Base-by-base conservation (phyloP, 139 green algal species). In the Eudorina sp. region DNA sequence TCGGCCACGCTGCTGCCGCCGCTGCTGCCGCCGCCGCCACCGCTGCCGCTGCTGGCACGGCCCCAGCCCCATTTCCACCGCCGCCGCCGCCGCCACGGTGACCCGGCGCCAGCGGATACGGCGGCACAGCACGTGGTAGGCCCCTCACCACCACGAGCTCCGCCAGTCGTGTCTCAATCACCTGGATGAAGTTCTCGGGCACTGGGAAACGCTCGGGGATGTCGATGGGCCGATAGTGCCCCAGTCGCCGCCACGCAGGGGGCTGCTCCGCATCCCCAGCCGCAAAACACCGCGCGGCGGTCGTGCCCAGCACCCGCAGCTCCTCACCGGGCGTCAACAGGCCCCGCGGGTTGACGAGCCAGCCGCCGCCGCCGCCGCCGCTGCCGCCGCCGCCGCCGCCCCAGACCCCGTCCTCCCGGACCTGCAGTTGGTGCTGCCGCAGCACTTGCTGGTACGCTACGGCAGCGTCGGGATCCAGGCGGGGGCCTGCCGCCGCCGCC, bases 21-120 rank as follows among this genome's bases (percentile, higher is more conserved):
- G n/a, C n/a, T n/a, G n/a, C n/a, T n/a, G n/a, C n/a, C n/a, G n/a
- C n/a, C n/a, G n/a, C n/a, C n/a, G n/a, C n/a, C n/a, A n/a, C n/a
- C n/a, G n/a, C n/a, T n/a, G n/a, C n/a, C n/a, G n/a, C n/a, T n/a
- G n/a, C n/a, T n/a, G n/a, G n/a, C n/a, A n/a, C n/a, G n/a, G n/a
- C n/a, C n/a, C n/a, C n/a, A n/a, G n/a, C n/a, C n/a, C n/a, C n/a
- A n/a, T n/a, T n/a, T n/a, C n/a, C n/a, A n/a, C n/a, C n/a, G n/a
- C n/a, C n/a, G n/a, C n/a, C n/a, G n/a, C n/a, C n/a, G n/a, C n/a
- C n/a, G n/a, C n/a, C n/a, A n/a, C n/a, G n/a, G n/a, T n/a, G n/a
- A n/a, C n/a, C n/a, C n/a, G n/a, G n/a, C n/a, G n/a, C n/a, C 3
- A 69, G 29, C 31, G 80, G 77, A 27, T 84, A 84, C 36, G 77